phyloP scores from a whole-genome alignment of 2,329 filamentous ascomycete species.

The Blumeriella jaapii region DNA sequence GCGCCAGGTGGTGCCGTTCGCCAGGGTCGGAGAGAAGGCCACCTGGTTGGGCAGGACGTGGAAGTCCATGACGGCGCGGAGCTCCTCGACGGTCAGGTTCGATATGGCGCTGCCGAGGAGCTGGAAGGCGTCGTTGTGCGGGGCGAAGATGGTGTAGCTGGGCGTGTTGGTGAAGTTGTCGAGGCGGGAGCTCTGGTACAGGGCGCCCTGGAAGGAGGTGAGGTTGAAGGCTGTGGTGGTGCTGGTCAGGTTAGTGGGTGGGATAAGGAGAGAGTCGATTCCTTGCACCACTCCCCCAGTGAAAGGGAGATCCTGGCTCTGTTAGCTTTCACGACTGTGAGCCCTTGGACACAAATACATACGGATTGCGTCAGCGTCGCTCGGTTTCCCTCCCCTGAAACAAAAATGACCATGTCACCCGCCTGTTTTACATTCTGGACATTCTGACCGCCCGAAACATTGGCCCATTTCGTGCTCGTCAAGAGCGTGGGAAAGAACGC shows the following conservation, averaged over 20 bases:
- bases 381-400: slow-evolving; percentile 32
- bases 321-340: slow-evolving; percentile 6
- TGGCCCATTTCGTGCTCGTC: slow-evolving; percentile 32
- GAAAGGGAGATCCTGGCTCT: slow-evolving; percentile 35
- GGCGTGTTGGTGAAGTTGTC: slow-evolving; percentile 28
- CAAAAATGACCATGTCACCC: slow-evolving; percentile 31
- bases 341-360: slow-evolving; percentile 1
- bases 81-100: slow-evolving; percentile 21
- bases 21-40: slow-evolving; percentile 26
- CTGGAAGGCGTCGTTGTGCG: slow-evolving; percentile 28
- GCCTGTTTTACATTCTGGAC: slow-evolving; percentile 34
- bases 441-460: slow-evolving; percentile 39
- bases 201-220: slow-evolving; percentile 28
- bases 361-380: slow-evolving; percentile 30
- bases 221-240: slow-evolving; percentile 30
- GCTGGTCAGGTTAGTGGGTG: slow-evolving; percentile 31
- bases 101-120: slow-evolving; percentile 27
- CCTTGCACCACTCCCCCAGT: slow-evolving; percentile 40
- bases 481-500: slow-evolving; percentile 35
- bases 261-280: slow-evolving; percentile 39
- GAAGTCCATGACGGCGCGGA: slow-evolving; percentile 27
- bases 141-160: slow-evolving; percentile 40
- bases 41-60: slow-evolving; percentile 25
- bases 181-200: slow-evolving; percentile 26
- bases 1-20: slow-evolving; percentile 21